A percentile compares a stretch with the other conserved stretches of the same genome.
Evolutionary conservation across 2,329 filamentous ascomycete species (phyloP).

Genomic region (Capronia epimyces): DNA sequence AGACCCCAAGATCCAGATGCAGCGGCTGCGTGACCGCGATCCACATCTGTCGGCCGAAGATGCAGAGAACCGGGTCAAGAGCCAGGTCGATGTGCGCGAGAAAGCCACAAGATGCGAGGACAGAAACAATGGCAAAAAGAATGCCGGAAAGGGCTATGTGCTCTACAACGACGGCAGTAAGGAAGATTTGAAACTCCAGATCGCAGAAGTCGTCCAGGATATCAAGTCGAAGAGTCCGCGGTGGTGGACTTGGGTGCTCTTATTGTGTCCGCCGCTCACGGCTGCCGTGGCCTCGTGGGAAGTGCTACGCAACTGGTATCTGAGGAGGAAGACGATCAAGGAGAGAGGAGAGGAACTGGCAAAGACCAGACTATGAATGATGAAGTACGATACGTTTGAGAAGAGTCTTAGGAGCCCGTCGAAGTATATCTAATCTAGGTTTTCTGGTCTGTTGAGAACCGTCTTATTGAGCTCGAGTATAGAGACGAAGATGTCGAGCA

Average conservation of each 20-base stretch:
- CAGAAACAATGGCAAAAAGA: constrained; percentile 48
- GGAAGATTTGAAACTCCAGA: constrained; percentile 62
- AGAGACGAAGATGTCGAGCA: too few species aligned
- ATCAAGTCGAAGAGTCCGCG: constrained; percentile 60
- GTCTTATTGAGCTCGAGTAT: too few species aligned
- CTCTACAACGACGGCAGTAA: constrained; percentile 83
- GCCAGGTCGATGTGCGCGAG: constrained; percentile 77
- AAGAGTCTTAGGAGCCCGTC: too few species aligned
- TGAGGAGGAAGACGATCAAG: constrained; percentile 56
- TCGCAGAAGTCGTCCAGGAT: constrained; percentile 60
- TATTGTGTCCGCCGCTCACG: constrained; percentile 69
- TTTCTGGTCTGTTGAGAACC: too few species aligned
- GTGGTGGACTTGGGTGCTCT: constrained; percentile 76
- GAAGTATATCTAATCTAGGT: too few species aligned
- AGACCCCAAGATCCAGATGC: constrained; percentile 77
- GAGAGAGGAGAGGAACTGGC: constrained; percentile 31
- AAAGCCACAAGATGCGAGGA: constrained; percentile 73
- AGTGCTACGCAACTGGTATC: constrained; percentile 61
- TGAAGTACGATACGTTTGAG: not conserved
- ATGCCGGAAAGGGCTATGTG: constrained; percentile 60
- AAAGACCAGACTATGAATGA: constrained; percentile 53
- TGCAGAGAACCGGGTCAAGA: constrained; percentile 76
- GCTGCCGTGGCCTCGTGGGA: constrained; percentile 63
- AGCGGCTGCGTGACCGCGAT: constrained; percentile 68
- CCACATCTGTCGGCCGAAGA: constrained; percentile 75